phyloP scores from a whole-genome alignment of 2,329 filamentous ascomycete species.

The Tricladium varicosporioides region DNA sequence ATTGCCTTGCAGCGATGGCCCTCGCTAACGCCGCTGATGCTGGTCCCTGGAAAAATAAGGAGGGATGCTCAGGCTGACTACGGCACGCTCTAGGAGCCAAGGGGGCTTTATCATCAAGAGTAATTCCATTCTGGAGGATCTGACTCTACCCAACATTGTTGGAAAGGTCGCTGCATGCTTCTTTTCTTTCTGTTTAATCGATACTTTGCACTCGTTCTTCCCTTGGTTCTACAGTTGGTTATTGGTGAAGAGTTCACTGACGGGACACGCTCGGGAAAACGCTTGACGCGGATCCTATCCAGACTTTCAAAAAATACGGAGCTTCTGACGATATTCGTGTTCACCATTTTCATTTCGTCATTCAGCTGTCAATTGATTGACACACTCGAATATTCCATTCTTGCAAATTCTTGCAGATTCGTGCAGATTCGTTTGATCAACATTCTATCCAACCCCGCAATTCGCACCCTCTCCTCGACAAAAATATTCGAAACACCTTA shows the following conservation, averaged over 20 bases:
- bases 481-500: constrained; percentile 1
- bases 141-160: not conserved
- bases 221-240: not conserved
- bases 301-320: not conserved
- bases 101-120: not conserved
- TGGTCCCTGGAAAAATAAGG: not conserved
- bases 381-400: not conserved
- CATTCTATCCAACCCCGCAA: constrained; percentile 3
- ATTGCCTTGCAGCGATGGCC: not conserved
- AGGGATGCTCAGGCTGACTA: not conserved
- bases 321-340: not conserved
- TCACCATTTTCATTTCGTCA: not conserved
- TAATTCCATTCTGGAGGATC: not conserved
- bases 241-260: not conserved
- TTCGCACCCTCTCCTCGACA: not conserved
- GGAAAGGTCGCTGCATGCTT: not conserved
- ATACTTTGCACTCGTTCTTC: not conserved
- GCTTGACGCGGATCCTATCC: constrained; percentile 17
- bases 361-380: constrained; percentile 1
- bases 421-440: not conserved
- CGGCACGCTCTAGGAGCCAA: not conserved
- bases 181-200: not conserved
- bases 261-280: constrained; percentile 3
- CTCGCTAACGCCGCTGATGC: not conserved
- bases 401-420: not conserved